Conservation (phyloP, 192 early-diverging fungal genomes). For the Chytriomyces confervae region DNA sequence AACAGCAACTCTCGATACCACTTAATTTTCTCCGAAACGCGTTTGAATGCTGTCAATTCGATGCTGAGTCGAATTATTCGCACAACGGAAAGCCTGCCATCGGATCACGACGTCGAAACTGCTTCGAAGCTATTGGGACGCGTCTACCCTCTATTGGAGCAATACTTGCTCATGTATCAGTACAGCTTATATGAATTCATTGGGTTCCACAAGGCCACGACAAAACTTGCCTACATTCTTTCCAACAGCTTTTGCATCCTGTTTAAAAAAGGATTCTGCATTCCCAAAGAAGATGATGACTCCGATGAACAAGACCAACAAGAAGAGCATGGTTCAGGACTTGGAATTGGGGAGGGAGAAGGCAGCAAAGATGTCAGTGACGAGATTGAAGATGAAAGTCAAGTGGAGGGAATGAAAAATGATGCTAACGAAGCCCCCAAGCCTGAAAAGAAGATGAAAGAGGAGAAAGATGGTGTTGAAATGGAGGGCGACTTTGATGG, state of each 20-base stretch:
- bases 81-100: not conserved
- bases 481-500: conserved; percentile 98
- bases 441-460: conserved; percentile 62
- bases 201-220: conserved; percentile 68
- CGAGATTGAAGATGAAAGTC: conserved; percentile 96
- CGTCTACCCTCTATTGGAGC: conserved; percentile 56
- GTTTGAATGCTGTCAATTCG: not conserved
- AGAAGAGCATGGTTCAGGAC: conserved; percentile 60
- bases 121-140: conserved; percentile 29
- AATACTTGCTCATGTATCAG: conserved; percentile 65
- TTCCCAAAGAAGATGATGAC: conserved; percentile 72
- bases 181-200: conserved; percentile 41
- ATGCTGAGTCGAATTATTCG: not conserved
- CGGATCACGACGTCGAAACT: not conserved
- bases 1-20: conserved; percentile 3
- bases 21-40: not conserved
- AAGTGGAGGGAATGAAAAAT: conserved; percentile 89
- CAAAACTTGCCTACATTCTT: conserved; percentile 75
- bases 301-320: conserved; percentile 61
- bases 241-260: conserved; percentile 72
- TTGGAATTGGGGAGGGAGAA: conserved; percentile 93
- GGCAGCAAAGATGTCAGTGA: conserved; percentile 96
- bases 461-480: conserved; percentile 86
- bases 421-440: conserved; percentile 54
- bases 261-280: conserved; percentile 86